These are phyloP conservation scores for Fusarium sp. DNA, from an alignment of 2,329 filamentous ascomycete species.

Conservation along the genomic window DNA sequence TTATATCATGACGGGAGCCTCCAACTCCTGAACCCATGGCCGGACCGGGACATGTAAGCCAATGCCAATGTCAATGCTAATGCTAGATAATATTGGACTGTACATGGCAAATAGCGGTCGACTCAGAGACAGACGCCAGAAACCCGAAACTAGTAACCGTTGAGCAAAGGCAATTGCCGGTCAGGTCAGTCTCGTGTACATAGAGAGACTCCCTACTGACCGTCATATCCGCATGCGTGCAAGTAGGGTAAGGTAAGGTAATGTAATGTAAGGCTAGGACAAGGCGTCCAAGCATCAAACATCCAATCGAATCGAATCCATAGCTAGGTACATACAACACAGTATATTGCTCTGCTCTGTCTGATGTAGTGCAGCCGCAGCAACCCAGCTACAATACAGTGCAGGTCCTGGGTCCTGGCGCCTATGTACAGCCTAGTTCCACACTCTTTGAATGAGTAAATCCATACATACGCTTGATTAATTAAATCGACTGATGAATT, in stretches of 20 bases:
- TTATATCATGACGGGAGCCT: slow-evolving; percentile 39
- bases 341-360: slow-evolving; percentile 9
- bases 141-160: slow-evolving; percentile 36
- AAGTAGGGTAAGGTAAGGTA: slow-evolving; percentile 27
- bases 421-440: slow-evolving; percentile 9
- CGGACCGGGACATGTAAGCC: slow-evolving; percentile 40
- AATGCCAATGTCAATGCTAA: not conserved
- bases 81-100: not conserved
- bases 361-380: slow-evolving; percentile 14
- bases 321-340: slow-evolving; percentile 5
- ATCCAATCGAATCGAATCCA: not conserved
- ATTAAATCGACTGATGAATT: not conserved
- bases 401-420: slow-evolving; percentile 12
- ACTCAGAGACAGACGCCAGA: slow-evolving; percentile 40
- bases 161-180: slow-evolving; percentile 30
- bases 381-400: not conserved
- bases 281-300: slow-evolving; percentile 29
- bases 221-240: slow-evolving; percentile 10
- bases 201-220: slow-evolving; percentile 26
- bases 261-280: slow-evolving; percentile 35
- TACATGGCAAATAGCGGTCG: slow-evolving; percentile 42
- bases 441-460: slow-evolving; percentile 19
- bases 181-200: slow-evolving; percentile 27
- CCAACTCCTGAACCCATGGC: slow-evolving; percentile 24
- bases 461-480: not conserved